phyloP scores from a whole-genome alignment of 2,329 filamentous ascomycete genomes.

The Sclerotinia nivalis region DNA sequence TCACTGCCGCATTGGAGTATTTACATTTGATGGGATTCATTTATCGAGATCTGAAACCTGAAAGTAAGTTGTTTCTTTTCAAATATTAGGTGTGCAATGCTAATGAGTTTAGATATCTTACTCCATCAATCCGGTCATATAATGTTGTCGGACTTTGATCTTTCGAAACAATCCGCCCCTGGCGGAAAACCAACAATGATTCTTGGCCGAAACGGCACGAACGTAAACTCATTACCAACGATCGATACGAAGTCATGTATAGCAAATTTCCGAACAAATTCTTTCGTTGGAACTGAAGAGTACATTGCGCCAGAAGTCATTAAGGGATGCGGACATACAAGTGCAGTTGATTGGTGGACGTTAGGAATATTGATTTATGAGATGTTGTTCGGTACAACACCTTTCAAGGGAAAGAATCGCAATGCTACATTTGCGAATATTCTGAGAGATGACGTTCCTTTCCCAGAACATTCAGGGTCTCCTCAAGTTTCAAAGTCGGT shows the following conservation, averaged over 20 bases:
- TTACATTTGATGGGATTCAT: slow-evolving; percentile 99
- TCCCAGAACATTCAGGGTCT: slow-evolving; percentile 82
- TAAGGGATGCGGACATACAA: slow-evolving; percentile 97
- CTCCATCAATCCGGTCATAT: slow-evolving; percentile 99
- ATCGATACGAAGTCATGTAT: slow-evolving; percentile 99
- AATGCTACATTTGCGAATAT: slow-evolving; percentile 99
- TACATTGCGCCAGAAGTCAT: slow-evolving; percentile 99
- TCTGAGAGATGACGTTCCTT: slow-evolving; percentile 89
- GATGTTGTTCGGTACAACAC: slow-evolving; percentile 97
- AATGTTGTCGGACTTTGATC: slow-evolving; percentile 98
- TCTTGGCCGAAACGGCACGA: slow-evolving; percentile 78
- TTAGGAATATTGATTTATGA: slow-evolving; percentile 96
- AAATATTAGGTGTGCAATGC: slow-evolving; percentile 34
- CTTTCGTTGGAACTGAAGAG: slow-evolving; percentile 97
- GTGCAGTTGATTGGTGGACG: slow-evolving; percentile 99
- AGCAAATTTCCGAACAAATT: slow-evolving; percentile 96
- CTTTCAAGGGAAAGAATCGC: slow-evolving; percentile 98
- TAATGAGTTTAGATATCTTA: slow-evolving; percentile 73
- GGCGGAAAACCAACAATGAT: slow-evolving; percentile 99
- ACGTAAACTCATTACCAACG: slow-evolving; percentile 83
- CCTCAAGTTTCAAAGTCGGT: slow-evolving; percentile 91
- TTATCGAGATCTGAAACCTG: slow-evolving; percentile 95
- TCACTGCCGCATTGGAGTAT: slow-evolving; percentile 94
- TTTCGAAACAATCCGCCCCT: slow-evolving; percentile 95
- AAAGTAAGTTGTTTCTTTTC: slow-evolving; percentile 66